Evolutionary conservation across 805 yeast genomes (phyloP), one percentile per base, ranked within the genome.

Genomic region (Pichia membranifaciens): DNA sequence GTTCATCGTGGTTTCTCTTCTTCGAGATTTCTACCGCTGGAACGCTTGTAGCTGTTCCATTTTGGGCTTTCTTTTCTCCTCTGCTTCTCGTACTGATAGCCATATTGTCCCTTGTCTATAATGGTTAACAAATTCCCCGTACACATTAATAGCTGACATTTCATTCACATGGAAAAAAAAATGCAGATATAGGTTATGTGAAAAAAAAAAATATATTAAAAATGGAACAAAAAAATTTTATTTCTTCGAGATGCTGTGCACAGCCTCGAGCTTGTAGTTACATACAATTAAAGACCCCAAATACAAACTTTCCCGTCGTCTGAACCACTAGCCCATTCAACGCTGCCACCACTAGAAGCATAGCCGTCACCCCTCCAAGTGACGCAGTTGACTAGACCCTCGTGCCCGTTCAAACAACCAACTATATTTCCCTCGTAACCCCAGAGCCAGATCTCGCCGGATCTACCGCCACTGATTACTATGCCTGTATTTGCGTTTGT

Each of bases 1-100:
- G 54, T 25, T 53, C 61, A 45, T 58, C 60, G 18, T 23, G 54
- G 33, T 21, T 49, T 54, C 50, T 56, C 55, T 32, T 59, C 54
- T 43, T 52, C 6, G 39, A 29, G 18, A 2, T 25, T 55, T 49
- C 68, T 70, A 18, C 23, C 16, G 17, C 21, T 6, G 13, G n/a
- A 18, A 13, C 39, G 20, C 18, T 20, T 37, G 9, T 21, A 20
- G 18, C 23, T 8, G 23, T 28, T 15, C 12, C 21, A 20, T 21
- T 37, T 6, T 21, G 18, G n/a, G 10, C 9, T 18, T 9, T 13
- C 5, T 8, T 18, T 18, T 23, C 12, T 4, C 25, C 39, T 12
- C 22, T 36, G 17, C 20, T 34, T 36, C 23, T 37, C 9, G n/a
- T 37, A 12, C 10, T 37, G 8, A 13, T 29, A 15, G 38, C 29